These are phyloP conservation scores for Phialophora verrucosa DNA, from an alignment of 2,329 filamentous ascomycete species.

Conservation along the genomic window DNA sequence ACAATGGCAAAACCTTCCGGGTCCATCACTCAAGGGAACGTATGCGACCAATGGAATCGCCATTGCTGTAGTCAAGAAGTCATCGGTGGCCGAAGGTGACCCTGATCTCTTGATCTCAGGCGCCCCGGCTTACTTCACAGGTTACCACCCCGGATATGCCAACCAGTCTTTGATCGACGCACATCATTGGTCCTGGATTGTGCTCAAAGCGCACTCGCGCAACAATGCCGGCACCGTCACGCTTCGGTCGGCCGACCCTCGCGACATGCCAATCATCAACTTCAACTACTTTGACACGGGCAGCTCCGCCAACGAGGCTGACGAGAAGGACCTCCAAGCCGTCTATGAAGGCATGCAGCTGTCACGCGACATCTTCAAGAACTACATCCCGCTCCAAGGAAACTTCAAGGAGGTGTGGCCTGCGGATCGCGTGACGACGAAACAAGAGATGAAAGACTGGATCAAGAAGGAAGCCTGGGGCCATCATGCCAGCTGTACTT, in stretches of 20 bases:
- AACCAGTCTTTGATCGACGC: constrained; percentile 50
- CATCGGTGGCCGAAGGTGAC: constrained; percentile 49
- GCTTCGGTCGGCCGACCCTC: constrained; percentile 66
- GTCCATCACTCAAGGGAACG: constrained; percentile 46
- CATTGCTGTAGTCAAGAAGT: constrained; percentile 41
- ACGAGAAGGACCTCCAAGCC: constrained; percentile 59
- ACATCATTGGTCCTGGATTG: constrained; percentile 54
- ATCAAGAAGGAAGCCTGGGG: constrained; percentile 60
- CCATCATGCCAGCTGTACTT: constrained; percentile 64
- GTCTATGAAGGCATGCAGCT: constrained; percentile 62
- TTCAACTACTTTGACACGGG: constrained; percentile 66
- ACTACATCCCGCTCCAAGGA: constrained; percentile 50
- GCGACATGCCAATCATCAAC: constrained; percentile 67
- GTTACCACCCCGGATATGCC: constrained; percentile 62
- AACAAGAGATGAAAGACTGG: constrained; percentile 55
- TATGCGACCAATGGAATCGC: constrained; percentile 61
- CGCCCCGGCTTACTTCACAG: constrained; percentile 60
- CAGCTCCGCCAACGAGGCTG: constrained; percentile 48
- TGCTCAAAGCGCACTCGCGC: constrained; percentile 67
- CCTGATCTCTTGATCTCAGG: constrained; percentile 63
- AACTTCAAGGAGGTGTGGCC: constrained; percentile 52
- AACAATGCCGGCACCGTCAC: constrained; percentile 68
- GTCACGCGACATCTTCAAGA: constrained; percentile 53
- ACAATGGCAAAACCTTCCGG: constrained; percentile 49
- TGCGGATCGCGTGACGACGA: constrained; percentile 49